phyloP scores from a whole-genome alignment of 148 eudicot genomes.

The Vaccinium corymbosum region DNA sequence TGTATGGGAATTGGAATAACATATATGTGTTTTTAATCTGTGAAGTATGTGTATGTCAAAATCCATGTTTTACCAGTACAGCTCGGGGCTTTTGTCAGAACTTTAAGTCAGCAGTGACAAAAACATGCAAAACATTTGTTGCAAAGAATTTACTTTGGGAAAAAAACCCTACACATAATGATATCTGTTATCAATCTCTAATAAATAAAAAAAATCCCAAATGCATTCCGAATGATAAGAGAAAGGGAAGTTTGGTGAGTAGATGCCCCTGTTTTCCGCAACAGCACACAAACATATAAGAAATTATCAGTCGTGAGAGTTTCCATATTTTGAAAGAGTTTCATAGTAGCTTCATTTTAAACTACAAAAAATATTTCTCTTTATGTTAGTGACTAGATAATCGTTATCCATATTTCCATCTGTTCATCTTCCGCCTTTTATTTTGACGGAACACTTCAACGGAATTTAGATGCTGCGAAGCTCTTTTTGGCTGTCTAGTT shows the following conservation, averaged over 20 bases:
- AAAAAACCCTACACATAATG: neutral
- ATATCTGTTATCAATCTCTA: neutral
- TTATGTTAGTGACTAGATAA: too few relatives aligned
- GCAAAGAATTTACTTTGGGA: neutral
- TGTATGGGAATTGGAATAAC: too few relatives aligned
- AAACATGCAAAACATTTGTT: neutral
- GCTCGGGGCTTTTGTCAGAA: neutral
- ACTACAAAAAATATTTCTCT: neutral
- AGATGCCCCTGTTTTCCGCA: neutral
- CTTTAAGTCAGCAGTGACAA: neutral
- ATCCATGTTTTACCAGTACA: neutral
- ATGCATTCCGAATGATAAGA: neutral
- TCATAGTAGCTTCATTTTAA: neutral
- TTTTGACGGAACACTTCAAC: neutral
- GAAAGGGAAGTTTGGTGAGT: neutral
- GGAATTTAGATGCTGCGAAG: neutral
- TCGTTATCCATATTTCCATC: neutral
- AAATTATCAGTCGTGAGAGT: neutral
- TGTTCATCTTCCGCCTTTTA: neutral
- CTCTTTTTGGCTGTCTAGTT: neutral
- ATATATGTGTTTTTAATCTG: neutral
- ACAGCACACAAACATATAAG: neutral
- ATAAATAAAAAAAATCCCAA: neutral
- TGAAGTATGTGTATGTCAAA: neutral
- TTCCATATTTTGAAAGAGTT: neutral